Conservation (phyloP, 129 eudicot genomes). For the Flaveria brownii region DNA sequence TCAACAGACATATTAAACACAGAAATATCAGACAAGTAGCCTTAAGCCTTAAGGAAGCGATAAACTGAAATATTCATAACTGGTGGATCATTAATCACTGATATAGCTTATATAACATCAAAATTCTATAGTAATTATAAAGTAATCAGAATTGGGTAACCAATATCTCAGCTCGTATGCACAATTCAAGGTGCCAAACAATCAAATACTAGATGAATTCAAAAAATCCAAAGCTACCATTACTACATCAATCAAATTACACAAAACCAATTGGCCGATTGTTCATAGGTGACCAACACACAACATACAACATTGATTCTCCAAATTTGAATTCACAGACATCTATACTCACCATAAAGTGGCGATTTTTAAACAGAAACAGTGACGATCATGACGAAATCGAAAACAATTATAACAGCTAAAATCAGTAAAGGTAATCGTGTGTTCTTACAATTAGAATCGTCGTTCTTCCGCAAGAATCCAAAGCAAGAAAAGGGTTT, state of each 20-base stretch:
- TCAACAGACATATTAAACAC: background rate
- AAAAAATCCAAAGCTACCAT: constrained; percentile 16
- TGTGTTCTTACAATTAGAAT: constrained; percentile 29
- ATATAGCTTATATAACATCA: background rate
- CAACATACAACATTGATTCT: constrained; percentile 5
- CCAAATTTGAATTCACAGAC: constrained; percentile 15
- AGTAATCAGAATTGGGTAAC: background rate
- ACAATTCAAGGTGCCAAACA: constrained; percentile 19
- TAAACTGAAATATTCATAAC: background rate
- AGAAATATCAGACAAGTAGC: background rate
- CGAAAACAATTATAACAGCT: background rate
- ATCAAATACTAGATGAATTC: background rate
- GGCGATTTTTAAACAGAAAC: constrained; percentile 17
- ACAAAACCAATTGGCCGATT: constrained; percentile 5
- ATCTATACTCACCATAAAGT: constrained; percentile 8
- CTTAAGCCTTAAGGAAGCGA: background rate
- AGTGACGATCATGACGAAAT: constrained; percentile 19
- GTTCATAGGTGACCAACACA: background rate
- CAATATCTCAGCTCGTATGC: background rate
- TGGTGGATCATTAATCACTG: background rate
- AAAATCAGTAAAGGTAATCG: constrained; percentile 26
- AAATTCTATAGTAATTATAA: constrained; percentile 7
- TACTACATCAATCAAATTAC: background rate
- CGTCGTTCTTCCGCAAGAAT: constrained; percentile 20
- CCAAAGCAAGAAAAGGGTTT: constrained; percentile 20